phyloP scores from a whole-genome alignment of 345 rosid genomes.

The Hibiscus mutabilis region DNA sequence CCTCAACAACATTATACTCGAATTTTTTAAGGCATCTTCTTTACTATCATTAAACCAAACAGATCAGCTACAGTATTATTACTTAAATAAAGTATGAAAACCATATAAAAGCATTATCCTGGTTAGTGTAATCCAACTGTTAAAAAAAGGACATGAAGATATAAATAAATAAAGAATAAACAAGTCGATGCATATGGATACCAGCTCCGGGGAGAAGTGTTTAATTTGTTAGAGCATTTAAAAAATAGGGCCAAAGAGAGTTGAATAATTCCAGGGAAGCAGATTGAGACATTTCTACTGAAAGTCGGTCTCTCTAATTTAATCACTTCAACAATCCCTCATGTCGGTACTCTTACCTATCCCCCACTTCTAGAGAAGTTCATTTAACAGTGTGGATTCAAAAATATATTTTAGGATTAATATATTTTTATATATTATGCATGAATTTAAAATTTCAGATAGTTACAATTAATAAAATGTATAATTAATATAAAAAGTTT shows the following conservation, averaged over 20 bases:
- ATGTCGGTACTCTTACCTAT: too few relatives aligned
- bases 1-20: too few relatives aligned
- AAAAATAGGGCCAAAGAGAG: background rate
- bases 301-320: background rate
- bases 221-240: background rate
- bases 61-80: background rate
- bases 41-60: too few relatives aligned
- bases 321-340: background rate
- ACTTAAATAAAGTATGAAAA: background rate
- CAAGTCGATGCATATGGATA: background rate
- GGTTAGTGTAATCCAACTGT: background rate
- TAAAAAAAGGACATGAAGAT: background rate
- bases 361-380: too few relatives aligned
- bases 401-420: too few relatives aligned
- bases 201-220: background rate
- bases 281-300: background rate
- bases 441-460: too few relatives aligned
- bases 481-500: too few relatives aligned
- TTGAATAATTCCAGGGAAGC: background rate
- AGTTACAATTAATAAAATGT: too few relatives aligned
- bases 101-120: background rate
- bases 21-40: too few relatives aligned
- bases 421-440: too few relatives aligned
- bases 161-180: too few relatives aligned
- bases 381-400: too few relatives aligned